Base-by-base conservation (phyloP, 495 filamentous ascomycete genomes). In the Rostrohypoxylon terebratum region DNA sequence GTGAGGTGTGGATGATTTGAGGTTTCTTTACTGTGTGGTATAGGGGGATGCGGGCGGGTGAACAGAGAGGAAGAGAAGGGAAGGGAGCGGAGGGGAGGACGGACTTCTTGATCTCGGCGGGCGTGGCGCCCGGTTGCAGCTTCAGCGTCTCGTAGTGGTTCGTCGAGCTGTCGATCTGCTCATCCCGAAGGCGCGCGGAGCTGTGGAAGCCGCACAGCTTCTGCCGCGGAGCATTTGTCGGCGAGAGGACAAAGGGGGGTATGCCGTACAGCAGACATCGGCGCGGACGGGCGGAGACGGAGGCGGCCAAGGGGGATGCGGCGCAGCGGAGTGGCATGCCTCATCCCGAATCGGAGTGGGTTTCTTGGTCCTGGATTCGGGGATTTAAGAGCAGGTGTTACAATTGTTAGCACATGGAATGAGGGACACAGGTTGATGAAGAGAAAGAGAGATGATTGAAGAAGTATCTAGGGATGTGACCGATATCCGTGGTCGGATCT, bases 111-210 rank as follows among this genome's bases (percentile, higher is more conserved):
- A 99, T 94, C 47, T 96, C 93, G 2, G 81, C 82, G 1, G 85
- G 77, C 28, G 92, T 87, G 54, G 95, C 94, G 61, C 85, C 87
- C 45, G 84, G 81, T 14, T 89, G 83, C 23, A 99, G 75, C 38
- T 90, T 87, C n/a, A 99, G 87, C 63, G 90, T 91, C 74, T 96
- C 90, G 81, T 98, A 98, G 81, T 94, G 90, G 78, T 83, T 92
- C 72, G 55, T 77, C 70, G 72, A 76, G 54, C 66, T 66, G 69
- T 77, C 68, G 65, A 77, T 73, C 55, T 65, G 74, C 18, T 80
- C 81, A 64, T 76, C 71, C 10, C 48, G 65, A 23, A 68, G 65
- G 44, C 20, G 7, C 5, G 70, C 60, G 31, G 70, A 65, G 55
- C 54, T 58, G 65, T 69, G 65, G 11, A 73, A 73, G 14, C 33